Base-by-base conservation (phyloP, 345 rosid genomes). In the Salix viminalis region DNA sequence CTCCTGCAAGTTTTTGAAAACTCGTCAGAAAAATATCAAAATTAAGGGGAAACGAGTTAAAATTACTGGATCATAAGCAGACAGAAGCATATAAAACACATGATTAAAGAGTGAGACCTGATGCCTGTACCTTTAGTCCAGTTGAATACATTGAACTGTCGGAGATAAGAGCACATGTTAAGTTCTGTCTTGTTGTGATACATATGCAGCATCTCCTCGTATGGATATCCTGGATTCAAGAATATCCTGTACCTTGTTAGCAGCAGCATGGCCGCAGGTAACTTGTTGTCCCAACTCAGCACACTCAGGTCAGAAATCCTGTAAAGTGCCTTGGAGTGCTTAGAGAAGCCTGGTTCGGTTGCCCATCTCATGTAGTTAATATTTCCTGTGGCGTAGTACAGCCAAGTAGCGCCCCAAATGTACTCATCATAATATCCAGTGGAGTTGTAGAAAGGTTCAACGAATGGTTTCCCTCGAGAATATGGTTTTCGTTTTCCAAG, bases 211-310 rank as follows among this genome's bases (percentile, higher is more conserved):
- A 90, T 92, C 79, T 90, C 94, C 86, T 94, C 98, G 8, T 91
- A 91, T 1, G 98, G 96, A 61, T 91, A 92, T 0, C 97, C 97
- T 0, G 96, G 94, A 72, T 79, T 90, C 80, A 92, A 76, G 83
- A 92, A 85, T 19, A 92, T 78, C 83, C 98, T 80, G 32, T 84
- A 85, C 79, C 98, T 87, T 3, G 96, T 94, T 82, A 94, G 68
- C 87, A 94, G 69, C 76, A 94, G 80, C 98, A 92, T 90, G 1
- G 97, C 94, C 1, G 96, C 93, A n/a, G 97, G 98, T 75, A 92
- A 77, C 82, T 92, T 94, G 74, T 94, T 94, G 74, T 94, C 92
- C 97, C 96, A 91, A 62, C 91, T 91, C 10, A 81, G 86, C 10
- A 80, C 92, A 69, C 85, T 81, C 30, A 73, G 23, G n/a, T 87